Evolutionary conservation across 169 alveolate genomes (phyloP), one percentile per base, ranked within the genome.

Genomic region (Eimeria brunetti): DNA sequence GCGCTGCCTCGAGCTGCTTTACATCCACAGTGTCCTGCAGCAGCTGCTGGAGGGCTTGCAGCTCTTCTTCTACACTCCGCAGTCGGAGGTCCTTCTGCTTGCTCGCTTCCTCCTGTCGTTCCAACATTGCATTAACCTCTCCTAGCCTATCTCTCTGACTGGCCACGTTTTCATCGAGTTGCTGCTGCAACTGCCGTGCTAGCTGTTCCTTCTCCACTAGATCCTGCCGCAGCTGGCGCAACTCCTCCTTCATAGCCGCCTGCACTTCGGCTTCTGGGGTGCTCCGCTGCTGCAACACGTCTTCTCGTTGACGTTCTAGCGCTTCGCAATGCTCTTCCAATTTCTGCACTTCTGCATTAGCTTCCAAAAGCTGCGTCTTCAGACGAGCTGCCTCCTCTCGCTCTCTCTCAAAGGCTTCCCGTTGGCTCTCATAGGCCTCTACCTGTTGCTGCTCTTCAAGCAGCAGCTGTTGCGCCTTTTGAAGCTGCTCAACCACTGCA

Each of bases 91-190:
- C 91, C 49, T 84, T 84, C 78, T 84, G 91, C 36, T 84, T 84
- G 91, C 91, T 84, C n/a, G 91, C 91, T 44, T 84, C 91, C 76
- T 84, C 91, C 76, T 84, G 91, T 8, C 91, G 75, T 38, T 84
- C 91, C 56, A 84, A 41, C 91, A 84, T 84, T 30, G 91, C 91
- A 84, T 84, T 84, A 18, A 84, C 91, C 64, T 84, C 91, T n/a
- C 91, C 91, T 58, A 84, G 76, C 78, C 91, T 84, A n/a, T 84
- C 91, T 33, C 91, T 64, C 60, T 84, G 91, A 41, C 78, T 56
- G 44, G 91, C 91, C 11, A 84, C 76, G 60, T 84, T 76, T 41
- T 84, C 91, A 53, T 84, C 91, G 80, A 84, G 76, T 49, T 84
- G 91, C 33, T 84, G 91, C 91, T 84, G 91, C 91, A 84, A 38